Evolutionary conservation across 805 yeast species (phyloP), one percentile per base, ranked within the genome.

Genomic region (Saturnispora hagleri): DNA sequence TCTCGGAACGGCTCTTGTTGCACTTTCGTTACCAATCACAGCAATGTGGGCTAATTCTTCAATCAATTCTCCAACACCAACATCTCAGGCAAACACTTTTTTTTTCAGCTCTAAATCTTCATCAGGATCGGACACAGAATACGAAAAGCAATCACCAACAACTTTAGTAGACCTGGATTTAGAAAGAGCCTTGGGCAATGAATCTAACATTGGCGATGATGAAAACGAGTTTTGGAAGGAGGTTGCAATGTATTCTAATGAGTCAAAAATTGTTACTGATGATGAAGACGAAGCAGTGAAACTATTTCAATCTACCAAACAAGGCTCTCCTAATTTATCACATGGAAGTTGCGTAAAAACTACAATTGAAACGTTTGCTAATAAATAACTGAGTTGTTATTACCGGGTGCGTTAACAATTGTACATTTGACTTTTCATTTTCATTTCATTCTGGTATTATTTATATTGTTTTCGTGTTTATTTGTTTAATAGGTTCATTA

Each of bases 21-120:
- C 85, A 0, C 62, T 87, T 27, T 85, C 90, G 3, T 70, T 89
- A 50, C 97, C 97, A 1, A 66, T 90, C 47, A 81, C 96, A 0
- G 80, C 96, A 0, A 76, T 89, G 77, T 89, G 97, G 97, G 95
- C 97, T 0, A 71, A 83, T 4, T 72, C 89, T 2, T 73, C 84
- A 1, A 81, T 82, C 58, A 78, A 77, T 51, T 61, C 73, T 2
- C 52, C 74, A 3, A 58, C 58, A 8, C 75, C 82, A 22, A 68
- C 69, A 3, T 72, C 81, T 1, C 57, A 65, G 5, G 58, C 61
- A 13, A 60, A 61, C 47, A 57, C 63, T 1, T 59, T 56, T 48
- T 54, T 64, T 46, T 43, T 43, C 13, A 49, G 24, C 44, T 24
- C 47, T 3, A 49, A 43, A 26, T 59, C 61, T 15, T 44, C 43